phyloP scores from a whole-genome alignment of 192 early-diverging fungal species.

The Coemansia pectinata region DNA sequence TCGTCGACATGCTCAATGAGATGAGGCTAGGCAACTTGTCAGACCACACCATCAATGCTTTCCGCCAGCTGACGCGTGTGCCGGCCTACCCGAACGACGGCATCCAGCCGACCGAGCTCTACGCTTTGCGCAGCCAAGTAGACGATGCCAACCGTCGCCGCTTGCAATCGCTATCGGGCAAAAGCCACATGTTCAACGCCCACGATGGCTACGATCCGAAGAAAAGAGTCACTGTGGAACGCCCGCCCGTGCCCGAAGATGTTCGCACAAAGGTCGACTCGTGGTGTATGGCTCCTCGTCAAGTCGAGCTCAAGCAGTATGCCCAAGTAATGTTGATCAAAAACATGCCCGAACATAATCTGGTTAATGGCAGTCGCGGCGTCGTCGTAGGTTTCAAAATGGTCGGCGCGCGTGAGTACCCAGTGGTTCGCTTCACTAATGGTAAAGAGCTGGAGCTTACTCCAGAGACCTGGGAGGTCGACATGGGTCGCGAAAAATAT shows the following conservation, averaged over 20 bases:
- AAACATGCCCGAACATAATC: slow-evolving; percentile 60
- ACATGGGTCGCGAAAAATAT: slow-evolving; percentile 46
- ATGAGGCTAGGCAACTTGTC: slow-evolving; percentile 75
- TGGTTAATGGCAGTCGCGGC: slow-evolving; percentile 86
- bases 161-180: slow-evolving; percentile 59
- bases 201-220: slow-evolving; percentile 46
- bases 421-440: slow-evolving; percentile 48
- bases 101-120: slow-evolving; percentile 73
- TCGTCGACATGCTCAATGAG: slow-evolving; percentile 85
- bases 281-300: slow-evolving; percentile 46
- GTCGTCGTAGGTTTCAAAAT: slow-evolving; percentile 50
- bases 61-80: slow-evolving; percentile 56
- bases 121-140: slow-evolving; percentile 73
- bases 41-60: slow-evolving; percentile 49
- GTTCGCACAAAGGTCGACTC: slow-evolving; percentile 31
- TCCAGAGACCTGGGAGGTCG: slow-evolving; percentile 59
- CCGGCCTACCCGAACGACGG: slow-evolving; percentile 61
- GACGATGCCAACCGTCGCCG: slow-evolving; percentile 66
- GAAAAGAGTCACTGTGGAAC: background rate
- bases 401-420: slow-evolving; percentile 41
- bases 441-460: slow-evolving; percentile 56
- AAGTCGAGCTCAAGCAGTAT: slow-evolving; percentile 67
- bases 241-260: slow-evolving; percentile 13
- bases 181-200: slow-evolving; percentile 50
- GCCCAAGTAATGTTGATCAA: slow-evolving; percentile 91